Evolutionary conservation across 345 rosid species (phyloP), one percentile per base, ranked within the genome.

Genomic region (Clausena lansium): DNA sequence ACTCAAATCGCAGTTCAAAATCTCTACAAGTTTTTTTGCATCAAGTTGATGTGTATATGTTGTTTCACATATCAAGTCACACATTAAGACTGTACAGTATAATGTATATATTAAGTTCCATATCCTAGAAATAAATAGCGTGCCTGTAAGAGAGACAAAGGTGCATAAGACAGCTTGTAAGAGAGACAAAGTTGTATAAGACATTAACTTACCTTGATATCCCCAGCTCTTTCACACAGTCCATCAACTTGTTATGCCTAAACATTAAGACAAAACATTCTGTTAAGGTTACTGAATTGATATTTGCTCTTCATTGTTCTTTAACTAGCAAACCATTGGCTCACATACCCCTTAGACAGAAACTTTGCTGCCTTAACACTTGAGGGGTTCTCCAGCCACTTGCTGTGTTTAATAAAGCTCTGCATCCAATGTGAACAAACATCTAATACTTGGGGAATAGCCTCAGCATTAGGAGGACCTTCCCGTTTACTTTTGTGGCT

Each of bases 401-500:
- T 88, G 84, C 98, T 96, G 80, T 94, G 91, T 84, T 94, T 96
- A 77, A 94, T 92, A 85, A 92, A 92, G 88, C 95, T 92, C 85
- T 90, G 97, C 76, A 91, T 85, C 99, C 99, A 96, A 81, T 94
- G 91, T 73, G 97, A 96, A 84, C 98, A 92, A 75, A 91, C 91
- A 76, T 89, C 91, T 77, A 94, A 83, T 76, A 83, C 81, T 75
- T 84, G 82, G 28, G 91, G 91, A 75, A 94, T 86, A 77, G 94
- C 98, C 87, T 91, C 93, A 78, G 86, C 83, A 85, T 91, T 88
- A 57, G 94, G 93, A 24, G 94, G 90, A 82, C 79, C 86, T 84
- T 94, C 87, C 77, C 66, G 85, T 85, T 73, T 86, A 67, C 88
- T 86, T 79, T 76, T 84, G 80, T 88, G 97, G 76, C 90, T 88